These are phyloP conservation scores for Penstemon eatonii DNA, from an alignment of 257 asterid species.

Conservation along the genomic window DNA sequence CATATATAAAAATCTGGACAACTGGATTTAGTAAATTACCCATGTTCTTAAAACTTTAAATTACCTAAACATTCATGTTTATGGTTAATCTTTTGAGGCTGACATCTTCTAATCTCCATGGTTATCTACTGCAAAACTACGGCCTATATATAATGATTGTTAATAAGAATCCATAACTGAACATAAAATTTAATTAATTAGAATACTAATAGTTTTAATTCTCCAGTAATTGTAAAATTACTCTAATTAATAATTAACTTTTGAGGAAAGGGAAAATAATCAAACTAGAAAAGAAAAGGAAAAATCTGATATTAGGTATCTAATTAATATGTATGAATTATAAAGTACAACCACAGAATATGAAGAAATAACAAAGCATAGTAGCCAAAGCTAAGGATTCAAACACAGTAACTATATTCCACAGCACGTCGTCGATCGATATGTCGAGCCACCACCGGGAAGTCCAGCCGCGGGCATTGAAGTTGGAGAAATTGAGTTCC, in stretches of 20 bases:
- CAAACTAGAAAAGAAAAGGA: background rate
- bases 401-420: conserved; percentile 42
- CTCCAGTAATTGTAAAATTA: no score
- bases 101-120: no score
- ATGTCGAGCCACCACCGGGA: conserved; percentile 52
- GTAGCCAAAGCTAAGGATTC: conserved; percentile 53
- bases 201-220: no score
- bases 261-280: background rate
- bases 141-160: no score
- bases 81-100: no score
- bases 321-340: conserved; percentile 27
- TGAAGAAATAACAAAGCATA: conserved; percentile 57
- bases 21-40: no score
- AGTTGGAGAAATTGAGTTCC: conserved; percentile 40
- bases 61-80: no score
- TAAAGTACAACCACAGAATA: conserved; percentile 66
- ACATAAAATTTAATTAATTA: no score
- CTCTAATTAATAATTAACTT: background rate
- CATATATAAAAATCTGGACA: no score
- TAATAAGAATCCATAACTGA: no score
- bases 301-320: background rate
- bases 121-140: no score
- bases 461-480: conserved; percentile 30
- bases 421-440: conserved; percentile 48
- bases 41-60: no score